phyloP scores from a whole-genome alignment of 768 basidiomycete genomes.

The Trametes villosa region DNA sequence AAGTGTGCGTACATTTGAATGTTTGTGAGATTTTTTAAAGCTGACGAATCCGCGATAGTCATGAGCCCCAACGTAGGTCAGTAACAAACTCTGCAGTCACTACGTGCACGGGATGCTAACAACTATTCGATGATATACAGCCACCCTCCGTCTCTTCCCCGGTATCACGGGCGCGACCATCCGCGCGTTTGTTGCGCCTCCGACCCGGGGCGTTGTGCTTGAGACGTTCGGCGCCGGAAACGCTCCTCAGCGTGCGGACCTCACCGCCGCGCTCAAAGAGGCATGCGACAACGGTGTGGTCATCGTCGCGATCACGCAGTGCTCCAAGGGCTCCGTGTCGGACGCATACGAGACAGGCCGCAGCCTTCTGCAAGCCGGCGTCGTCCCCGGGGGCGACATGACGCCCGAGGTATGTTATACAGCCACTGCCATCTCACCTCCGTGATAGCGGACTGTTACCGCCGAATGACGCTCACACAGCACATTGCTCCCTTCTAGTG shows the following conservation, averaged over 20 bases:
- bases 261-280: constrained; percentile 75
- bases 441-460: not conserved
- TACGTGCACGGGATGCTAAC: not conserved
- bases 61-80: constrained; percentile 83
- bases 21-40: too few relatives aligned
- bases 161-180: constrained; percentile 80
- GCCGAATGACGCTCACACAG: not conserved
- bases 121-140: constrained; percentile 41
- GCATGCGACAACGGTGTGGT: constrained; percentile 85
- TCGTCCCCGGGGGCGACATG: constrained; percentile 90
- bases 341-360: constrained; percentile 83
- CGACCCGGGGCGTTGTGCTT: constrained; percentile 80
- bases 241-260: constrained; percentile 79
- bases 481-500: constrained; percentile 51
- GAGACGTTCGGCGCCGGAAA: constrained; percentile 95
- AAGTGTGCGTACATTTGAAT: constrained; percentile 54
- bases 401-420: constrained; percentile 83
- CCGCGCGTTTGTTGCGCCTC: constrained; percentile 74
- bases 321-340: constrained; percentile 83
- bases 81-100: constrained; percentile 27
- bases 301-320: constrained; percentile 92
- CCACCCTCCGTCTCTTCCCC: constrained; percentile 83
- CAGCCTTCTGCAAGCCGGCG: constrained; percentile 69
- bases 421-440: not conserved
- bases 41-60: too few relatives aligned